These are phyloP conservation scores for Chernovozyma aurita DNA, from an alignment of 1,139 yeast species.

Conservation along the genomic window DNA sequence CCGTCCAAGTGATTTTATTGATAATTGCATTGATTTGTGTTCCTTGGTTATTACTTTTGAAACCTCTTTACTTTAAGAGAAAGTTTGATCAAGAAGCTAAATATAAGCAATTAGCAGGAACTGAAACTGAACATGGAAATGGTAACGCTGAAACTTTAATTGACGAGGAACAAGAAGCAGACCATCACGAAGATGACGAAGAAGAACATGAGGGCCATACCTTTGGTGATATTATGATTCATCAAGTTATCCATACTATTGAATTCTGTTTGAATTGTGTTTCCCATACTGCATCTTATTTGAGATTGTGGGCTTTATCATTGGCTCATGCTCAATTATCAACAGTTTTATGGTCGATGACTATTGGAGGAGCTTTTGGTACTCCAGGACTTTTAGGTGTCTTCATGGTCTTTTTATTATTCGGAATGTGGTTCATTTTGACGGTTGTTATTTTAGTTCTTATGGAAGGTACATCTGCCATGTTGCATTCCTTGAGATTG, in stretches of 20 bases:
- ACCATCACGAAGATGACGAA: slow-evolving; percentile 35
- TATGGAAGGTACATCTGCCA: slow-evolving; percentile 87
- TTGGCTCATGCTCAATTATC: slow-evolving; percentile 78
- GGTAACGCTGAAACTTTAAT: slow-evolving; percentile 3
- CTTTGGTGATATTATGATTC: slow-evolving; percentile 74
- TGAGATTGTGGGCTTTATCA: slow-evolving; percentile 76
- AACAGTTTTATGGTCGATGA: slow-evolving; percentile 75
- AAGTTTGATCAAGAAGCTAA: slow-evolving; percentile 39
- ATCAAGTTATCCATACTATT: slow-evolving; percentile 75
- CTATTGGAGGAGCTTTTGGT: slow-evolving; percentile 56
- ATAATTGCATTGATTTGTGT: slow-evolving; percentile 66
- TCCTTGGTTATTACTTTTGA: slow-evolving; percentile 67
- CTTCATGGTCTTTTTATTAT: slow-evolving; percentile 51
- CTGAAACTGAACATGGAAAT: slow-evolving; percentile 13
- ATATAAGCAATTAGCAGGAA: slow-evolving; percentile 23
- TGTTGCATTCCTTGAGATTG: slow-evolving; percentile 78
- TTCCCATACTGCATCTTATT: slow-evolving; percentile 74
- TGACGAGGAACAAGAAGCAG: slow-evolving; percentile 6
- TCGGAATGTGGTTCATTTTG: slow-evolving; percentile 75
- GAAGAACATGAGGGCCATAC: slow-evolving; percentile 53
- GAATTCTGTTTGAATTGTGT: slow-evolving; percentile 78
- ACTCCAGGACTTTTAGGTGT: slow-evolving; percentile 47
- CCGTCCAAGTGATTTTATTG: slow-evolving; percentile 56
- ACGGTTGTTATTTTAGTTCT: slow-evolving; percentile 70
- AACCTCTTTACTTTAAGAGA: slow-evolving; percentile 53